Conservation (phyloP, 1,284 basidiomycete species). For the Puccinia brachypodii region DNA sequence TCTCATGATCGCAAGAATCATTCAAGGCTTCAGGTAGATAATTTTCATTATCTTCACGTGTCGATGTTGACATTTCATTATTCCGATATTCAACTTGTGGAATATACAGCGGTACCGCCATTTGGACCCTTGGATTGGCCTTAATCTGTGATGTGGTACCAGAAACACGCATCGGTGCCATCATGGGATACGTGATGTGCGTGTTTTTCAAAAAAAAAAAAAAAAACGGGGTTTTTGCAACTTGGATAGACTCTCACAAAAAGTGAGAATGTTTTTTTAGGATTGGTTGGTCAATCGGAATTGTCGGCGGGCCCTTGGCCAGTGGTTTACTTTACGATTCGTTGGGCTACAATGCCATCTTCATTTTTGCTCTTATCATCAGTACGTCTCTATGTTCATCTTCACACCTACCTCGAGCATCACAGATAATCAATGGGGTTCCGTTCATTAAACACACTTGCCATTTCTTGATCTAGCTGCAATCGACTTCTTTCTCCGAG, state of each 20-base stretch:
- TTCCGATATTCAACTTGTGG: too few species aligned
- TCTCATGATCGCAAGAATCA: slow-evolving; percentile 22
- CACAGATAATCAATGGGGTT: too few species aligned
- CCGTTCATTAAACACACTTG: background rate
- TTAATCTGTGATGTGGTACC: slow-evolving; percentile 39
- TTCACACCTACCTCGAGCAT: too few species aligned
- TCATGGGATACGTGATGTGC: slow-evolving; percentile 47
- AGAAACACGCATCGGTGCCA: background rate
- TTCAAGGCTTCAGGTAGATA: slow-evolving; percentile 31
- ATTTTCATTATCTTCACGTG: background rate
- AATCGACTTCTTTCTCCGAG: slow-evolving; percentile 29
- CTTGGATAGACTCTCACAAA: background rate
- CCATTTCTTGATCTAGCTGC: background rate
- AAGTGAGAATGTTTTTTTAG: too few species aligned
- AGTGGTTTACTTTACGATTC: slow-evolving; percentile 35
- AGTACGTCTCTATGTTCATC: slow-evolving; percentile 11
- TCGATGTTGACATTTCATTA: background rate
- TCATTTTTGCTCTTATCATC: slow-evolving; percentile 32
- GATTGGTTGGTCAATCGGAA: slow-evolving; percentile 44
- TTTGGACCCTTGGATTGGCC: slow-evolving; percentile 41
- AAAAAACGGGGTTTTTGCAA: background rate
- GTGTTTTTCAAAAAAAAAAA: background rate
- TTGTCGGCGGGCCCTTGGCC: slow-evolving; percentile 18
- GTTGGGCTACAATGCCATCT: slow-evolving; percentile 32
- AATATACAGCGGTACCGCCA: slow-evolving; percentile 12